Conservation (phyloP, 768 basidiomycete species). For the Dacryopinax primogenitus region DNA sequence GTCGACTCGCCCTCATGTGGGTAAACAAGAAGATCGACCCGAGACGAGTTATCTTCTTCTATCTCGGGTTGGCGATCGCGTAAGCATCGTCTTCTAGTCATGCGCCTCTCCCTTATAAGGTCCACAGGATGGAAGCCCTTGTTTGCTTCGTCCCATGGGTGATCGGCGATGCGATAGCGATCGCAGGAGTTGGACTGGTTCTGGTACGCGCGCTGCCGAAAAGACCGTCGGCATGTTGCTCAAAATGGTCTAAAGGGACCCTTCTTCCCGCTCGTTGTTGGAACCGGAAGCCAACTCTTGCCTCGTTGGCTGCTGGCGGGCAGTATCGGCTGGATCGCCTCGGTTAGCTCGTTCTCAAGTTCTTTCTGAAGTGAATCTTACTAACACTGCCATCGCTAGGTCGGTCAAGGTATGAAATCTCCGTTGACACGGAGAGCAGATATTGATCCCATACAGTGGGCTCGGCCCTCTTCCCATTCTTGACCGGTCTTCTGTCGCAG, state of each 20-base stretch:
- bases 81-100: slow-evolving; percentile 10
- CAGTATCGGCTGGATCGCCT: slow-evolving; percentile 3
- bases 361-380: neutral
- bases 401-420: neutral
- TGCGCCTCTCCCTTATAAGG: neutral
- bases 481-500: slow-evolving; percentile 1
- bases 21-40: slow-evolving; percentile 38
- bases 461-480: slow-evolving; percentile 4
- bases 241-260: neutral
- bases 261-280: neutral
- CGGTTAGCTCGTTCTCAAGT: neutral
- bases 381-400: neutral
- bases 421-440: neutral
- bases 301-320: neutral
- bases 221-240: neutral
- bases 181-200: slow-evolving; percentile 12
- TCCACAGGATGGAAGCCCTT: slow-evolving; percentile 7
- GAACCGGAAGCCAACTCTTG: neutral
- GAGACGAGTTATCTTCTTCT: slow-evolving; percentile 27
- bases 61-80: slow-evolving; percentile 23
- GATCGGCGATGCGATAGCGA: slow-evolving; percentile 12
- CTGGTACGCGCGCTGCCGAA: slow-evolving; percentile 3
- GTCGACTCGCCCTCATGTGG: slow-evolving; percentile 46
- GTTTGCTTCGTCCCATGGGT: slow-evolving; percentile 14
- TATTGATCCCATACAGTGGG: neutral